Percentiles rank a stretch among this genome's conserved stretches.
These are phyloP conservation scores for Yamadazyma dendronema DNA, from an alignment of 1,139 yeast genomes.

Conservation along the genomic window DNA sequence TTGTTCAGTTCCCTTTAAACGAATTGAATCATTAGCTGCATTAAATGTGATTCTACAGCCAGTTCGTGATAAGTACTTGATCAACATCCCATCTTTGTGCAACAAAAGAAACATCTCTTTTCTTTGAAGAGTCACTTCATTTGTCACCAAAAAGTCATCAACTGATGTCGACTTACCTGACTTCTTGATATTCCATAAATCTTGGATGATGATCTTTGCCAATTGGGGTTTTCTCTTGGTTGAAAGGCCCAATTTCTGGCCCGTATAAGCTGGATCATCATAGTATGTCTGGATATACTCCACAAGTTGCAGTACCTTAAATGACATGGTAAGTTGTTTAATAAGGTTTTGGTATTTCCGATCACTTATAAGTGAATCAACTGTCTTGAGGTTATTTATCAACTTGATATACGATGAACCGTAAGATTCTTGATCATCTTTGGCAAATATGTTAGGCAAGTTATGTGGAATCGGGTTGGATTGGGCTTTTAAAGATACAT, in stretches of 20 bases:
- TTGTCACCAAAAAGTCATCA: constrained; percentile 40
- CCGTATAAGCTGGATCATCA: constrained; percentile 3
- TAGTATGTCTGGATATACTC: constrained; percentile 18
- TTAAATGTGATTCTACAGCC: constrained; percentile 53
- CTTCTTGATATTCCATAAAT: constrained; percentile 39
- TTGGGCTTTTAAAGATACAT: not conserved
- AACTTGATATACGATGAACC: constrained; percentile 7
- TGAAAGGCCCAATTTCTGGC: constrained; percentile 1
- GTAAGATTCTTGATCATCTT: not conserved
- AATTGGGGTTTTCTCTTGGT: constrained; percentile 16
- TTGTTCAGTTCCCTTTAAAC: constrained; percentile 30
- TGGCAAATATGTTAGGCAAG: constrained; percentile 1
- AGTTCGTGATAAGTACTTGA: constrained; percentile 50
- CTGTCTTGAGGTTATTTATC: constrained; percentile 10
- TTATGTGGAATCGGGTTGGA: no score
- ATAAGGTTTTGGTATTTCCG: constrained; percentile 6
- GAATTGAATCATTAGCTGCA: constrained; percentile 17
- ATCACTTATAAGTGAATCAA: constrained; percentile 9
- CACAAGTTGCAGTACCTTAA: constrained; percentile 21
- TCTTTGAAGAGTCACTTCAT: constrained; percentile 34
- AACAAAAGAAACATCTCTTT: constrained; percentile 51
- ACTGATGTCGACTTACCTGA: constrained; percentile 28
- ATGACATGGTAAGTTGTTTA: constrained; percentile 16
- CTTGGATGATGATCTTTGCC: constrained; percentile 25
- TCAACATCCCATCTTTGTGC: constrained; percentile 44